phyloP scores from a whole-genome alignment of 805 yeast species.

The Starmerella etchellsii region DNA sequence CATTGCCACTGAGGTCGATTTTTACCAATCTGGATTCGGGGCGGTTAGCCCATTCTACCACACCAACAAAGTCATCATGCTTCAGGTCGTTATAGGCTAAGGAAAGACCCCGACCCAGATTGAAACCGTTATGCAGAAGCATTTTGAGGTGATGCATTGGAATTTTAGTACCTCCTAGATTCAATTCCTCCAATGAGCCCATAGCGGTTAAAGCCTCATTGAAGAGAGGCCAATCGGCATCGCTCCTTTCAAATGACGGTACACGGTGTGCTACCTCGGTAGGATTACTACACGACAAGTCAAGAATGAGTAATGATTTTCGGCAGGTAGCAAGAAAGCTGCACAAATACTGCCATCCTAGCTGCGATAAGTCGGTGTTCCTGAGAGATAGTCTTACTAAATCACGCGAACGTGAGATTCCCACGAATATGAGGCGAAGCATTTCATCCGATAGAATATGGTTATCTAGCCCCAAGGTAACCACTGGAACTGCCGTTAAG shows the following conservation, averaged over 20 bases:
- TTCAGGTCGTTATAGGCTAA: constrained; percentile 61
- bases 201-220: constrained; percentile 55
- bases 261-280: constrained; percentile 15
- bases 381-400: constrained; percentile 63
- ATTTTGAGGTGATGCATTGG: constrained; percentile 34
- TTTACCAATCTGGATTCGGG: constrained; percentile 42
- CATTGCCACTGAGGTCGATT: constrained; percentile 75
- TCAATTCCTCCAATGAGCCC: constrained; percentile 66
- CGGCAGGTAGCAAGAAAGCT: constrained; percentile 53
- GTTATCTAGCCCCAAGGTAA: constrained; percentile 66
- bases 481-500: constrained; percentile 69
- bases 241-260: constrained; percentile 39
- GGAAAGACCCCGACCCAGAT: constrained; percentile 52
- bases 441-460: constrained; percentile 61
- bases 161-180: constrained; percentile 66
- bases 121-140: constrained; percentile 48
- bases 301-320: constrained; percentile 25
- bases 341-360: constrained; percentile 71
- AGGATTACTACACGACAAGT: constrained; percentile 22
- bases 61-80: constrained; percentile 41
- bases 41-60: constrained; percentile 46
- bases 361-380: constrained; percentile 57
- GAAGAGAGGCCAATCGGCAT: constrained; percentile 72
- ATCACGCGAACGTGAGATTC: constrained; percentile 52
- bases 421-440: constrained; percentile 58